Evolutionary conservation across 1,139 yeast species (phyloP), one percentile per base, ranked within the genome.

Genomic region (Geotrichum histeridarum): DNA sequence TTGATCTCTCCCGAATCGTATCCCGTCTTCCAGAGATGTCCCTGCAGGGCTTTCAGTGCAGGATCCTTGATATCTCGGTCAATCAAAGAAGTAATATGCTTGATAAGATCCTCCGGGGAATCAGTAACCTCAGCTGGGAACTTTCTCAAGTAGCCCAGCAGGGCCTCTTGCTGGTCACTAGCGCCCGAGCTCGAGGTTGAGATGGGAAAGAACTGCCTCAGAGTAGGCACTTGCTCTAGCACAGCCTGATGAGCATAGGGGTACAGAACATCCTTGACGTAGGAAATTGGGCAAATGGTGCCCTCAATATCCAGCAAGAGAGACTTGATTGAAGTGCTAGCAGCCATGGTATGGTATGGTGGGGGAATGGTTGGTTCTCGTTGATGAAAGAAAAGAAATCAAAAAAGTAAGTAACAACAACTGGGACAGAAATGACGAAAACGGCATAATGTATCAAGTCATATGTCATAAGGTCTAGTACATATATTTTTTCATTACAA

Each of bases 201-300:
- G 15, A 46, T 59, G 42, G 46, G 56, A 33, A 56, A 53, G 36
- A 42, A 42, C 7, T 44, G 15, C n/a, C 41, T 22, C 2, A 53
- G 48, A 9, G 50, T 12, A 11, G 56, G 61, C 48, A 57, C 53
- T 32, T 49, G 63, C 46, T 53, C 52, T 31, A 59, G 62, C 36
- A 65, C 60, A 39, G 65, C 63, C 14, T 58, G 41, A 32, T 67
- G 47, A 1, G 76, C 74, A 50, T 67, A 65, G 47, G 80, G 71
- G 59, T 80, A 82, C 61, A 90, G 72, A 2, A 72, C 74, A 39
- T 86, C 91, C 64, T 86, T 86, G 42, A 90, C 98, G 64, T 89
- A 90, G 0, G 90, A 77, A 36, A 90, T 89, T 2, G 96, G 91
- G 66, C 97, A 90, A 22, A 91, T 81, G 0, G 97, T 90, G 17